Base-by-base conservation (phyloP, 495 filamentous ascomycete genomes). In the Friedmanniomyces simplex region DNA sequence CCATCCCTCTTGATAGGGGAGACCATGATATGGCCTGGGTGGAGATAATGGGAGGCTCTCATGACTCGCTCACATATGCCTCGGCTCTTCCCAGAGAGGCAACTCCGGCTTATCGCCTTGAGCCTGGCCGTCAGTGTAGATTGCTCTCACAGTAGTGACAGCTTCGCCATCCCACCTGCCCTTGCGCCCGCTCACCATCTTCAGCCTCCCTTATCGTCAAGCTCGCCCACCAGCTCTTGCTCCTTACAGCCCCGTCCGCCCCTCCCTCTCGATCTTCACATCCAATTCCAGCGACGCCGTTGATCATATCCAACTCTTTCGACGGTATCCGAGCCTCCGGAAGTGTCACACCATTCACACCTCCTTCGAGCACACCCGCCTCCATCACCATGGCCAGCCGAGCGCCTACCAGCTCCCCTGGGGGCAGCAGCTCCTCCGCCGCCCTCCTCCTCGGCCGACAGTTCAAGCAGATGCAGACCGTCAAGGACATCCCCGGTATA, bases 401-500 rank as follows among this genome's bases (percentile, higher is more conserved):
- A 16, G n/a, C 57, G 49, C 22, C 52, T 4, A 18, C 43, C 46
- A 43, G 39, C 36, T 54, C 51, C 20, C 45, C 54, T 4, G 28
- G 28, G 8, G 52, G 52, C 58, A 30, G 39, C 11, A 14, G 3
- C 11, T 63, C 59, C 22, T 50, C 79, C 42, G 82, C 88, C 25
- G 89, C 83, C n/a, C 77, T 83, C 52, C 84, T 95, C 63, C 81
- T 97, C 20, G 72, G 76, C 56, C 82, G 87, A 20, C 94, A 98
- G 73, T 79, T 97, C 42, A 93, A 93, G 74, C 82, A 90, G 63
- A 96, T 98, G 82, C 89, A 96, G 70, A 83, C 79, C 16, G 86
- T 88, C 64, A 90, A 88, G 66, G 88, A 95, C 71, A 85, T 96
- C 30, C 88, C 89, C 0, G 93, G 90, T 37, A 96, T 98, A 65